These are phyloP conservation scores for Mortierella sp. DNA, from an alignment of 371 early-diverging fungal genomes.

Conservation along the genomic window DNA sequence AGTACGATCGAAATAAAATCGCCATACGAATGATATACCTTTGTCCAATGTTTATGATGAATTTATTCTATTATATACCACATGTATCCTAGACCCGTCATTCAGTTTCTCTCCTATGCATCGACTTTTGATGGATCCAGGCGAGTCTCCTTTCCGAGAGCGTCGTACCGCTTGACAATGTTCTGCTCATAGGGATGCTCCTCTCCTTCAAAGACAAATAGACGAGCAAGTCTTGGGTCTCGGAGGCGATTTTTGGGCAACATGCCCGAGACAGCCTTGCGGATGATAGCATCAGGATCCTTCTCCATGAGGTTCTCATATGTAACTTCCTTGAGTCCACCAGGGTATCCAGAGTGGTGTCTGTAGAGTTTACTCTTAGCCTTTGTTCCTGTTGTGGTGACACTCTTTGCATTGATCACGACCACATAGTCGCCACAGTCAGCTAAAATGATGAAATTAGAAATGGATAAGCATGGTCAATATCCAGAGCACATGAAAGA, in stretches of 20 bases:
- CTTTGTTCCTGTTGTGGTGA: slow-evolving; percentile 90
- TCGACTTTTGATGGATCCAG: slow-evolving; percentile 53
- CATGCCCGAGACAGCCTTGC: slow-evolving; percentile 96
- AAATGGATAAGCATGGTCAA: background rate
- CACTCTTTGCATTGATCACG: slow-evolving; percentile 92
- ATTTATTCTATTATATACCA: slow-evolving; percentile 14
- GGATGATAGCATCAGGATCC: slow-evolving; percentile 87
- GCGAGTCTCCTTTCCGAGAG: slow-evolving; percentile 55
- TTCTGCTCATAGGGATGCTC: slow-evolving; percentile 94
- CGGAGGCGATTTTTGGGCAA: slow-evolving; percentile 95
- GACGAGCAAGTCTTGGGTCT: slow-evolving; percentile 81
- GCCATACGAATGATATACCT: background rate
- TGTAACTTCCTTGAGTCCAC: slow-evolving; percentile 89
- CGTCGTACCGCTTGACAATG: slow-evolving; percentile 87
- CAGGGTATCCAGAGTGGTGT: slow-evolving; percentile 92
- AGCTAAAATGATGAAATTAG: slow-evolving; percentile 60
- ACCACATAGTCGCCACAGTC: slow-evolving; percentile 99
- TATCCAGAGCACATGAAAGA: background rate
- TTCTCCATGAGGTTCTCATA: slow-evolving; percentile 82
- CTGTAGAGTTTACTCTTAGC: slow-evolving; percentile 90
- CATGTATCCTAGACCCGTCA: background rate
- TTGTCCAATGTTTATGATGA: background rate
- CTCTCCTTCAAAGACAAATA: slow-evolving; percentile 89
- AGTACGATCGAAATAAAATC: background rate
- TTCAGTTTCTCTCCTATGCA: slow-evolving; percentile 19